Percentiles rank a stretch among this genome's conserved stretches.
These are phyloP conservation scores for Fusarium sp. DNA, from an alignment of 2,329 filamentous ascomycete species.

Conservation along the genomic window DNA sequence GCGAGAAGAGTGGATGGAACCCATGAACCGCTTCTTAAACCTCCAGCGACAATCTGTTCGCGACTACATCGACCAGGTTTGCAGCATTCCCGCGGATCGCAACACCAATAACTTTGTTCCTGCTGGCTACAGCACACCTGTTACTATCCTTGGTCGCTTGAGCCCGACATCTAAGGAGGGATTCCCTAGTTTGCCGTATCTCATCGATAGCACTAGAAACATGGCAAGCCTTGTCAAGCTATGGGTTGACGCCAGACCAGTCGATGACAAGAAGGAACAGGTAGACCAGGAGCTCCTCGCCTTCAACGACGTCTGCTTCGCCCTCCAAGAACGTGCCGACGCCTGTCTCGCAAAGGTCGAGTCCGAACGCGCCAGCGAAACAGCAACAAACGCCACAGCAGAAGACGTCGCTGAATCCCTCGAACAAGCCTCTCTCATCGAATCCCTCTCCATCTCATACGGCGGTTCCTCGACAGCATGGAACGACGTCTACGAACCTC, in stretches of 20 bases:
- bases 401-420: constrained; percentile 61
- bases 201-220: constrained; percentile 89
- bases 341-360: constrained; percentile 65
- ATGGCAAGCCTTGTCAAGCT: constrained; percentile 86
- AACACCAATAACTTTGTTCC: constrained; percentile 73
- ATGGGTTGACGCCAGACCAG: constrained; percentile 72
- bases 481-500: constrained; percentile 49
- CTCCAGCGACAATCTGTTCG: constrained; percentile 84
- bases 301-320: constrained; percentile 65
- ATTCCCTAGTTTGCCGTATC: constrained; percentile 90
- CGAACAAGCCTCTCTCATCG: constrained; percentile 58
- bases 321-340: constrained; percentile 64
- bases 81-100: constrained; percentile 81
- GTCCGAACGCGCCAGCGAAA: constrained; percentile 56
- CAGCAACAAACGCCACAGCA: constrained; percentile 46
- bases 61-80: constrained; percentile 87
- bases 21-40: constrained; percentile 90
- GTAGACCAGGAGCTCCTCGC: constrained; percentile 64
- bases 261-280: constrained; percentile 52
- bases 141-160: constrained; percentile 87
- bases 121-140: constrained; percentile 90
- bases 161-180: constrained; percentile 87
- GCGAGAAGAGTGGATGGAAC: constrained; percentile 99
- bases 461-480: constrained; percentile 46
- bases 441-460: constrained; percentile 51